A percentile compares a stretch with the other conserved stretches of the same genome.
These are phyloP conservation scores for Hypericum androsaemum DNA, from an alignment of 345 rosid species.

Conservation along the genomic window DNA sequence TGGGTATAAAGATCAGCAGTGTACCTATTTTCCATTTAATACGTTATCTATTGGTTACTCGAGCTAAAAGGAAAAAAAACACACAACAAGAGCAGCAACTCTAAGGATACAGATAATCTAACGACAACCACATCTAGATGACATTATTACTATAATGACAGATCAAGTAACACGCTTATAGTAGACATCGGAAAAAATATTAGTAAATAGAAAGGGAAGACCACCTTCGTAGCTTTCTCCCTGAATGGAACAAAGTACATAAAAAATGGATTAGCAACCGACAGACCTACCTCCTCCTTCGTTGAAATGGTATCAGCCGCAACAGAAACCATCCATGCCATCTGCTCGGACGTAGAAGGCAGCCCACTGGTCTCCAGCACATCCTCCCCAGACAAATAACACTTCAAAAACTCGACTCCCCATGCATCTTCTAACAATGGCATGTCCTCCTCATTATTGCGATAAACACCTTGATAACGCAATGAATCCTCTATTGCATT, in stretches of 20 bases:
- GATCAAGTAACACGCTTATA: background rate
- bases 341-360: constrained; percentile 47
- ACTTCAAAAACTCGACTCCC: constrained; percentile 84
- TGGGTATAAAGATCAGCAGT: no score
- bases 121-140: no score
- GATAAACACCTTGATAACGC: constrained; percentile 20
- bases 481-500: constrained; percentile 46
- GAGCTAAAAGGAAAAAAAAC: no score
- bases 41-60: no score
- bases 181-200: background rate
- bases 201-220: background rate
- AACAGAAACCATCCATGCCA: constrained; percentile 71
- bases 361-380: constrained; percentile 58
- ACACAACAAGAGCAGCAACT: no score
- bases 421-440: constrained; percentile 49
- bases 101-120: no score
- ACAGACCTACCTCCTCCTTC: constrained; percentile 50
- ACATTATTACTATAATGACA: no score
- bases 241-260: constrained; percentile 70
- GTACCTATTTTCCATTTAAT: no score
- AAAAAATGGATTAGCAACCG: constrained; percentile 50
- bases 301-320: constrained; percentile 68
- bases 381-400: constrained; percentile 41
- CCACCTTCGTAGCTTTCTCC: constrained; percentile 71
- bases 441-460: constrained; percentile 19